Evolutionary conservation across 2,329 filamentous ascomycete genomes (phyloP), one percentile per base, ranked within the genome.

Genomic region (Trichoderma harzianum): DNA sequence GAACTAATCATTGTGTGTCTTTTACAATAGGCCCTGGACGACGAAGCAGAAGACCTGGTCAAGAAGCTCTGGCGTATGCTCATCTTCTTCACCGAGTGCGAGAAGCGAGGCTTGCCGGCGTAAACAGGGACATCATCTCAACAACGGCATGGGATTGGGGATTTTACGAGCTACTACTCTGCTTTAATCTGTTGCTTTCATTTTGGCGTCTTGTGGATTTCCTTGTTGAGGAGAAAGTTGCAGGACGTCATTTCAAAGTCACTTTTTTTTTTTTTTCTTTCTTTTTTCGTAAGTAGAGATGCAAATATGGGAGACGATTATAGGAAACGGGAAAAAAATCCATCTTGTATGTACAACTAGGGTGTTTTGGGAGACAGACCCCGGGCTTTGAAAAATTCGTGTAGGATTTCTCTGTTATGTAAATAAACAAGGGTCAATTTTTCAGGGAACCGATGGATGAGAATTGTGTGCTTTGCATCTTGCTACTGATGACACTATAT

Each of bases 31-130:
- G 93, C 94, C 57, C 86, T 99, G 74, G 96, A 98, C 79, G 96
- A 99, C 78, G 96, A 98, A 79, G 94, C 95, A 12, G 95, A 98
- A 81, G 91, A 93, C 30, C 84, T 99, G 75, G 95, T 98, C 64
- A 97, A 94, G 88, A 98, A 98, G 84, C 88, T 99, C 43, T 99
- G 96, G 96, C 90, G 95, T 65, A 97, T 98, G 94, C 91, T 98
- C 72, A 97, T 98, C 78, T 98, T 98, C 89, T 98, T 95, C 78
- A 96, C 93, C 7, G 95, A 98, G 82, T 93, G 92, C 78, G 95
- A 97, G 87, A 97, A 96, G 84, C 87, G 94, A 74, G 95, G 95
- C 2, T 85, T 98, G 73, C 92, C 92, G 24, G 89, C 90, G 64
- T 93, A 85, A 77, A 61, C 24, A 32, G 26, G 18, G 21, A 21